phyloP scores from a whole-genome alignment of 208 protist species.

The Blastocrithidia nonstop region DNA sequence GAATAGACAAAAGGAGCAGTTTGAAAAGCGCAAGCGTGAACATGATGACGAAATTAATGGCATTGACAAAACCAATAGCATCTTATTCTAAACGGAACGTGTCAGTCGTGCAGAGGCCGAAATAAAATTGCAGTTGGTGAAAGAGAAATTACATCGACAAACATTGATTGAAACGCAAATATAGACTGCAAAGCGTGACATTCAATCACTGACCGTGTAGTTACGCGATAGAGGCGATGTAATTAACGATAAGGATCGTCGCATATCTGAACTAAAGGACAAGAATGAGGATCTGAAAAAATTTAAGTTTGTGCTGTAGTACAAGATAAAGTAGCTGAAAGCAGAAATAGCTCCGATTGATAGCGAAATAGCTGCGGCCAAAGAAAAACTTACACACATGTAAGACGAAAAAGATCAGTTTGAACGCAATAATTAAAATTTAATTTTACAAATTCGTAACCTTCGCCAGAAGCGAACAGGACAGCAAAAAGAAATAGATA shows the following conservation, averaged over 20 bases:
- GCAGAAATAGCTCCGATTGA: constrained; percentile 95
- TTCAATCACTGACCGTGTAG: constrained; percentile 84
- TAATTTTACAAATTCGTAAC: constrained; percentile 87
- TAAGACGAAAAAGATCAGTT: constrained; percentile 86
- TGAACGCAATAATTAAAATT: constrained; percentile 83
- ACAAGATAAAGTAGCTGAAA: constrained; percentile 97
- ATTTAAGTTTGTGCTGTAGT: constrained; percentile 98
- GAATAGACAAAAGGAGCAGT: constrained; percentile 83
- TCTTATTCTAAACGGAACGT: constrained; percentile 81
- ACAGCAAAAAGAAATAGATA: constrained; percentile 82
- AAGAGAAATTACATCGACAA: constrained; percentile 77
- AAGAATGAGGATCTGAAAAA: constrained; percentile 98
- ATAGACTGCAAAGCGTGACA: constrained; percentile 86
- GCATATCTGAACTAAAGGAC: constrained; percentile 94
- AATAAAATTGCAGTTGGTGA: constrained; percentile 69
- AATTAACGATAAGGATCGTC: constrained; percentile 93
- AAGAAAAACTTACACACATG: constrained; percentile 92
- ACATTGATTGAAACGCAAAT: constrained; percentile 84
- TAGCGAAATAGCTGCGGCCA: constrained; percentile 86
- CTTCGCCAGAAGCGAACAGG: constrained; percentile 89
- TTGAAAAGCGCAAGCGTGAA: constrained; percentile 82
- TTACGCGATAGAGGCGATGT: constrained; percentile 90
- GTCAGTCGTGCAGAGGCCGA: constrained; percentile 86
- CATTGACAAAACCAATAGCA: constrained; percentile 83
- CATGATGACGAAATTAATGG: constrained; percentile 76